These are phyloP conservation scores for Cladosporium sp. DNA, from an alignment of 2,329 filamentous ascomycete species.

Conservation along the genomic window DNA sequence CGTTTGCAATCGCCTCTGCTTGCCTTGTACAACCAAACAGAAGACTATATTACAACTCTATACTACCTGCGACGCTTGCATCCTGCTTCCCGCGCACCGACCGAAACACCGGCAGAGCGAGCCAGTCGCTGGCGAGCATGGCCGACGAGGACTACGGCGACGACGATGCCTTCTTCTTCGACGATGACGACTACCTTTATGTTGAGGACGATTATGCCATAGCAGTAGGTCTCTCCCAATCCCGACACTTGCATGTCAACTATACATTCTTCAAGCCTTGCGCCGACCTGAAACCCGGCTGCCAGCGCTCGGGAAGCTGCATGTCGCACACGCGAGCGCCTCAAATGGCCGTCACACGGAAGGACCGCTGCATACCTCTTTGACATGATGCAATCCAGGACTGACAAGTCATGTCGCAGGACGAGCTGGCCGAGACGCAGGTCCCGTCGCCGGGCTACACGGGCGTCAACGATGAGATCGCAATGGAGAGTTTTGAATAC, in stretches of 20 bases:
- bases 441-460: constrained; percentile 40
- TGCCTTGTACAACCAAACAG: no score
- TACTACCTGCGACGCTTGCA: no score
- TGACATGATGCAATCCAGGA: neutral
- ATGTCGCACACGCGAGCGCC: constrained; percentile 8
- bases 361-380: neutral
- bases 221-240: constrained; percentile 29
- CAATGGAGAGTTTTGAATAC: constrained; percentile 36
- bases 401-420: constrained; percentile 25
- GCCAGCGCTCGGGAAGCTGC: constrained; percentile 13
- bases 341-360: neutral
- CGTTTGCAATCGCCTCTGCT: no score
- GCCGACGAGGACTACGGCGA: constrained; percentile 36
- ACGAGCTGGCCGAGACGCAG: constrained; percentile 47
- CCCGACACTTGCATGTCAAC: neutral
- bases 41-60: no score
- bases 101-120: neutral
- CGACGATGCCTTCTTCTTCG: constrained; percentile 25
- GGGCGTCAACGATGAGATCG: constrained; percentile 30
- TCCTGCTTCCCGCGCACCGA: neutral
- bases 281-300: neutral
- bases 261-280: no score
- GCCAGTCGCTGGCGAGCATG: constrained; percentile 15
- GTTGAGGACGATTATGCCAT: constrained; percentile 42
- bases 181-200: constrained; percentile 43